Percentiles rank a stretch among this genome's conserved stretches.
Conservation (phyloP, 202 grass and related monocot species). For the Setaria italica region DNA sequence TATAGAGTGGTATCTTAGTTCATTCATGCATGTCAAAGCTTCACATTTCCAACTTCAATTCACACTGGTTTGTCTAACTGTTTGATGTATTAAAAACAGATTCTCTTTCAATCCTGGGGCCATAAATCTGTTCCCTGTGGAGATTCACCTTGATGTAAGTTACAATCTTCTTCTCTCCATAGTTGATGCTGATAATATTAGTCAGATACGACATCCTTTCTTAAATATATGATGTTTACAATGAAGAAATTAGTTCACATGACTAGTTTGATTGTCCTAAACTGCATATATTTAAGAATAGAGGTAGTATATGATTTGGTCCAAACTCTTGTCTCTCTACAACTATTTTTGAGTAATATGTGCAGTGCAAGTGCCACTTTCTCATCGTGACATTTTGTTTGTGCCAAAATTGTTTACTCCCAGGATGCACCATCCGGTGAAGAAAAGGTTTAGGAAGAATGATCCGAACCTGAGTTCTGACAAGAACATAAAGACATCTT, state of each 20-base stretch:
- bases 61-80: conserved; percentile 19
- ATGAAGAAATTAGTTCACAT: too few relatives aligned
- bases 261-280: too few relatives aligned
- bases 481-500: conserved; percentile 27
- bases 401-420: conserved; percentile 37
- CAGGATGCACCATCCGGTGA: conserved; percentile 63
- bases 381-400: conserved; percentile 32
- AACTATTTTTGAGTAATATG: background rate
- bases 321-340: background rate
- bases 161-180: conserved; percentile 23
- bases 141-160: conserved; percentile 96
- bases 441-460: conserved; percentile 65
- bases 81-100: conserved; percentile 57
- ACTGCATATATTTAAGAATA: too few relatives aligned
- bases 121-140: conserved; percentile 93
- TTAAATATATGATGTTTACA: too few relatives aligned
- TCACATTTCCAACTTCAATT: conserved; percentile 16
- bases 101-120: conserved; percentile 91
- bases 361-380: background rate
- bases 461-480: conserved; percentile 27
- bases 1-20: background rate
- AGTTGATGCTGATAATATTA: background rate
- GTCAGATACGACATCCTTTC: background rate
- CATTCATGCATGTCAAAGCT: background rate
- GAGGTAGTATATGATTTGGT: background rate